Base-by-base conservation (phyloP, 352 stramenopile genomes). In the Albugo laibachii region DNA sequence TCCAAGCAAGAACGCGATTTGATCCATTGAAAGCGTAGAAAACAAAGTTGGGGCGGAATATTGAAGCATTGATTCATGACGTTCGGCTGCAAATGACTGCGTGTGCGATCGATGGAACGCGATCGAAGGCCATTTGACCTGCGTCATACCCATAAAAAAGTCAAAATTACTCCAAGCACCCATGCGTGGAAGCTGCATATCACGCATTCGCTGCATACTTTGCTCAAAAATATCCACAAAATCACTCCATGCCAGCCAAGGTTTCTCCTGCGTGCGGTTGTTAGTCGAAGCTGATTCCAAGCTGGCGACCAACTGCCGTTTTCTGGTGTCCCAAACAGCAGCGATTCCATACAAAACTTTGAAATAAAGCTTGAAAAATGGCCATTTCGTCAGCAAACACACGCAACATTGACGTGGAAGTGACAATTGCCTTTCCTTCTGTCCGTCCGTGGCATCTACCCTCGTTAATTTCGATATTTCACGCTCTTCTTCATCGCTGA, bases 351-450 rank as follows among this genome's bases (percentile, higher is more conserved):
- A 83, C 8, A 88, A 51, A 24, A 85, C 65, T 31, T 85, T 85
- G 63, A 84, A 84, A 50, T 86, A 88, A 14, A 88, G 48, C n/a
- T 66, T 70, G 59, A 88, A 88, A 52, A 85, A 88, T 19, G 76
- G 76, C 44, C 81, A 84, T 0, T 69, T 59, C 15, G 65, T 88
- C 15, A 88, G 52, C 16, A 88, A 54, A 41, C 76, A 85, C 16
- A 85, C 62, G 45, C 76, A 88, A n/a, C 69, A 76, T 21, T 83
- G 68, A 6, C 64, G 43, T 0, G 61, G 64, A 13, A 63, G 36
- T 36, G 18, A 31, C 5, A 27, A 11, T 12, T 5, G 31, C n/a
- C 20, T 13, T 14, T 19, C 24, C 14, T 34, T 48, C 5, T 59
- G 43, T 0, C 34, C 45, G 12, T 36, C n/a, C n/a, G 45, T 43